Evolutionary conservation across 177 flowering plant species (phyloP).

Genomic region (Tripterygium wilfordii): DNA sequence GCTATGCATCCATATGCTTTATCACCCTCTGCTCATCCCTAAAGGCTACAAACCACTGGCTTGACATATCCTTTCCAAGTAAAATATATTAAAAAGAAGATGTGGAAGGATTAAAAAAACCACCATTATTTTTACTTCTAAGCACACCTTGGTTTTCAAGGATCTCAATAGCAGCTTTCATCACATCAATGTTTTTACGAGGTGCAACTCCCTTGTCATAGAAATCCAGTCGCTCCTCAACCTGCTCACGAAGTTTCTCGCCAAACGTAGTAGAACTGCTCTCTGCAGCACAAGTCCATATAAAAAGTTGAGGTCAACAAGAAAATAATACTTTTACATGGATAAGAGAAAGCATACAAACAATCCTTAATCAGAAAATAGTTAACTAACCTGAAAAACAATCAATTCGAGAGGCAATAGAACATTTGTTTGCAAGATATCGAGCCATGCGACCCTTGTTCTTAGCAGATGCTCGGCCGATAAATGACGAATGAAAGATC

Average conservation of each 20-base stretch:
- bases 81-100: too few species aligned
- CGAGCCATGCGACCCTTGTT: slow-evolving; percentile 99
- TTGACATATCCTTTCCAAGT: too few species aligned
- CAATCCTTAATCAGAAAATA: too few species aligned
- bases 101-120: too few species aligned
- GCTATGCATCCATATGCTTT: too few species aligned
- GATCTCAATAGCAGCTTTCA: slow-evolving; percentile 75
- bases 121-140: not conserved
- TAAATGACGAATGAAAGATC: slow-evolving; percentile 93
- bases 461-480: slow-evolving; percentile 89
- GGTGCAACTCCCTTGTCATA: slow-evolving; percentile 99
- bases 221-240: slow-evolving; percentile 93
- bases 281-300: slow-evolving; percentile 33
- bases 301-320: not conserved
- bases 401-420: slow-evolving; percentile 95
- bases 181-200: slow-evolving; percentile 93
- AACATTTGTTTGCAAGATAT: slow-evolving; percentile 97
- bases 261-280: slow-evolving; percentile 61
- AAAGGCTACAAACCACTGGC: too few species aligned
- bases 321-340: too few species aligned
- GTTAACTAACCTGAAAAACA: slow-evolving; percentile 66
- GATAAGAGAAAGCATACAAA: too few species aligned
- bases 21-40: too few species aligned
- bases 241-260: slow-evolving; percentile 94
- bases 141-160: slow-evolving; percentile 35